Evolutionary conservation across 345 rosid genomes (phyloP), one percentile per base, ranked within the genome.

Genomic region (Brassica carinata): DNA sequence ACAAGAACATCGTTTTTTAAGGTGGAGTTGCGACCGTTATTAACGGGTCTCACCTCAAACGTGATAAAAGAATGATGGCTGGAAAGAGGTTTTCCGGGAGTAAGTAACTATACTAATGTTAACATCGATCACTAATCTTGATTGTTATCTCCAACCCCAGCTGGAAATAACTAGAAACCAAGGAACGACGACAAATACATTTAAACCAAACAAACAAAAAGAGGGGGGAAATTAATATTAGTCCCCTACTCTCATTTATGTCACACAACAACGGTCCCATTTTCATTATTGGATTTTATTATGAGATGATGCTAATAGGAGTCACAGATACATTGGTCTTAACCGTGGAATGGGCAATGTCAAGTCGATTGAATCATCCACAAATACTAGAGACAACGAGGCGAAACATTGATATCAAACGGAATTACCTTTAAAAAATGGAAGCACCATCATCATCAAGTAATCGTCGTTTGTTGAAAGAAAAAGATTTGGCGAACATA

Each of bases 31-130:
- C 83, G 75, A 65, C 64, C 85, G 0, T 53, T 69, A 58, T 73
- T 90, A 7, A 76, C 73, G 2, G 87, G 83, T 80, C 78, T 86
- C 34, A 71, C 85, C 18, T 63, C 86, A 67, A 88, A 86, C 75
- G 75, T 80, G 14, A 78, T 84, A 64, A 83, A n/a, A 84, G 87
- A 83, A 84, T 86, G 85, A 75, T 87, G 27, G 72, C 83, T 17
- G 84, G 84, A 67, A 85, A 86, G 29, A 76, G 84, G 74, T 84
- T 81, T 48, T 82, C 64, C 5, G 87, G 85, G n/a, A n/a, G 3
- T 85, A 86, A 69, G 2, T 9, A 10, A 23, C 65, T 13, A 27
- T 27, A 43, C 34, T 45, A 2, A 45, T 67, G 71, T 67, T 68
- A 31, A 43, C 19, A 43, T 7, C 11, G 61, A 14, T 45, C 26